A percentile compares a stretch with the other conserved stretches of the same genome.
These are phyloP conservation scores for Ocimum tenuiflorum DNA, from an alignment of 257 asterid genomes.

Conservation along the genomic window DNA sequence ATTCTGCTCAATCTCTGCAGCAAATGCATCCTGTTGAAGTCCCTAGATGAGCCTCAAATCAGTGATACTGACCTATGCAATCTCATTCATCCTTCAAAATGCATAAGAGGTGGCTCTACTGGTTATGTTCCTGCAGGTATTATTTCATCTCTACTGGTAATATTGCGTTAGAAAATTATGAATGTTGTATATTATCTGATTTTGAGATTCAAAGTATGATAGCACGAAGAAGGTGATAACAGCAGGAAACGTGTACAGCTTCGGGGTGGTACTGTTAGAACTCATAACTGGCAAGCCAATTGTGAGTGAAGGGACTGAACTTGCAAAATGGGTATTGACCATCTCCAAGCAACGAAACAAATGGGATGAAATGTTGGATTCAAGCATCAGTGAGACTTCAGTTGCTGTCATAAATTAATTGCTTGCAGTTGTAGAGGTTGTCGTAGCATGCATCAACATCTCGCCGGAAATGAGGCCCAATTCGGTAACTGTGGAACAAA, in stretches of 20 bases:
- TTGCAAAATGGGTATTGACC: constrained; percentile 54
- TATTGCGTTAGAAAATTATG: no score
- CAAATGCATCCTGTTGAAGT: constrained; percentile 55
- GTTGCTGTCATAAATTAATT: constrained; percentile 56
- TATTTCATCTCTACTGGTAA: no score
- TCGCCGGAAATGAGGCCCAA: constrained; percentile 71
- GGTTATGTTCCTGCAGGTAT: constrained; percentile 81
- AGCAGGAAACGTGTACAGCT: constrained; percentile 80
- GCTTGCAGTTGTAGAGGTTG: constrained; percentile 64
- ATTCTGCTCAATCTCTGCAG: constrained; percentile 71
- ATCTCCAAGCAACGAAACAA: constrained; percentile 36
- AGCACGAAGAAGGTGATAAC: constrained; percentile 74
- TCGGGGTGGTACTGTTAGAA: constrained; percentile 68
- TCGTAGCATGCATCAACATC: constrained; percentile 56
- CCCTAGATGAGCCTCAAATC: constrained; percentile 63
- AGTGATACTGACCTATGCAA: constrained; percentile 79
- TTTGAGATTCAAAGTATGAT: constrained; percentile 50
- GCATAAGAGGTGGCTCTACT: constrained; percentile 59
- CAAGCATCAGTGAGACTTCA: constrained; percentile 41
- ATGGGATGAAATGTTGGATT: constrained; percentile 60
- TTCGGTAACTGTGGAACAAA: constrained; percentile 54
- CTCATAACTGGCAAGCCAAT: constrained; percentile 72
- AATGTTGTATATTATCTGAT: no score
- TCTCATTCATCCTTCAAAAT: constrained; percentile 69
- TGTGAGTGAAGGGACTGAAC: constrained; percentile 66